phyloP scores from a whole-genome alignment of 176 grass and related monocot species.

The Avena atlantica region DNA sequence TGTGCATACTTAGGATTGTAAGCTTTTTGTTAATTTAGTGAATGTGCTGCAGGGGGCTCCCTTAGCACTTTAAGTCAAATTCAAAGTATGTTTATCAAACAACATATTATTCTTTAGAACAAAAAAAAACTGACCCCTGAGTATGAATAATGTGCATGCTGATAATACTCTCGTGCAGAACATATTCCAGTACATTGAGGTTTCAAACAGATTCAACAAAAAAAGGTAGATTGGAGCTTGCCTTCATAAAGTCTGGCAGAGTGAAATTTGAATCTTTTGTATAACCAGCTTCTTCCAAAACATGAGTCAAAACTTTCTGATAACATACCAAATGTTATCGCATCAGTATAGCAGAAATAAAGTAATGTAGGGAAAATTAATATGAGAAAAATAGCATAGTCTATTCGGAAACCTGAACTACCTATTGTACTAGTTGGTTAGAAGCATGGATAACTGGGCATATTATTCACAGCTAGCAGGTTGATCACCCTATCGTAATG shows the following conservation, averaged over 20 bases:
- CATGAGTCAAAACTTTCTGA: constrained; percentile 77
- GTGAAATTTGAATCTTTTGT: constrained; percentile 66
- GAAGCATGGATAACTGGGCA: neutral
- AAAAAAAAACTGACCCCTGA: neutral
- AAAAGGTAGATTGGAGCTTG: constrained; percentile 32
- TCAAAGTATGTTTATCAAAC: neutral
- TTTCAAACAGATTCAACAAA: constrained; percentile 18
- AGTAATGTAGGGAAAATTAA: neutral
- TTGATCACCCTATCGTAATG: neutral
- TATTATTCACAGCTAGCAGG: neutral
- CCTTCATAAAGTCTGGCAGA: constrained; percentile 83
- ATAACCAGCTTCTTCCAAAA: constrained; percentile 86
- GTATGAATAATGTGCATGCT: constrained; percentile 11
- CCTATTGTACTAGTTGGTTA: neutral
- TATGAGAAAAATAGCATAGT: constrained; percentile 13
- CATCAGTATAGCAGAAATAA: constrained; percentile 15
- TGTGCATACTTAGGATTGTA: neutral
- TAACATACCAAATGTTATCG: constrained; percentile 8
- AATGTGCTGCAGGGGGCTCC: neutral
- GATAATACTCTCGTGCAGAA: neutral
- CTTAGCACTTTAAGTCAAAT: neutral
- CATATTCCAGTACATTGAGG: neutral
- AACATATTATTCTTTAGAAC: constrained; percentile 15
- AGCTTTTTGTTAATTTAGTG: neutral
- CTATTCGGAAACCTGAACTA: neutral